A percentile compares a stretch with the other conserved stretches of the same genome.
Conservation (phyloP, 192 early-diverging fungal species). For the Diversispora epigaea region DNA sequence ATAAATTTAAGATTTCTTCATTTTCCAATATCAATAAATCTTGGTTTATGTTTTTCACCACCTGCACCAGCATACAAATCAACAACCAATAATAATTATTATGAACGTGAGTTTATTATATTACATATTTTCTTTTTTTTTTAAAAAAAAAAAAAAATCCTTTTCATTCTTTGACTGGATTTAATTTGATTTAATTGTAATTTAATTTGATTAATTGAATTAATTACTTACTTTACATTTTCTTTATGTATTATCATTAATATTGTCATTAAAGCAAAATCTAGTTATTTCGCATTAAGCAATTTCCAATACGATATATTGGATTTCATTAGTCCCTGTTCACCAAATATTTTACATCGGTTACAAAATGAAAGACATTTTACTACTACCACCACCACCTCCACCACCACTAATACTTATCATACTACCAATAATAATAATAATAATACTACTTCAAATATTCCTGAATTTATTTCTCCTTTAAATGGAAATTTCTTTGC, state of each 20-base stretch:
- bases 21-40: constrained; percentile 5
- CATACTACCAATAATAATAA: too few species aligned
- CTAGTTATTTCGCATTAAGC: constrained; percentile 17
- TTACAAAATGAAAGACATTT: constrained; percentile 27
- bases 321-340: constrained; percentile 29
- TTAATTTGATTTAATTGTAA: background rate
- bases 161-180: too few species aligned
- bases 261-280: background rate
- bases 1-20: constrained; percentile 29
- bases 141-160: background rate
- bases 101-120: background rate
- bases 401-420: too few species aligned
- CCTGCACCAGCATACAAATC: background rate
- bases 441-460: too few species aligned
- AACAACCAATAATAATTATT: background rate
- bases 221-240: background rate
- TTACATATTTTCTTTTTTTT: background rate
- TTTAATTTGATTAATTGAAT: background rate
- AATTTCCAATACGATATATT: constrained; percentile 24
- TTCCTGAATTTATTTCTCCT: constrained; percentile 21
- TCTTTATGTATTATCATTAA: too few species aligned
- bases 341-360: constrained; percentile 17
- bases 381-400: background rate
- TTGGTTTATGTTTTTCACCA: constrained; percentile 20
- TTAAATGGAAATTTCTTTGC: constrained; percentile 29